These are phyloP conservation scores for Magnusiomyces tetraspermus DNA, from an alignment of 1,139 yeast genomes.

Conservation along the genomic window DNA sequence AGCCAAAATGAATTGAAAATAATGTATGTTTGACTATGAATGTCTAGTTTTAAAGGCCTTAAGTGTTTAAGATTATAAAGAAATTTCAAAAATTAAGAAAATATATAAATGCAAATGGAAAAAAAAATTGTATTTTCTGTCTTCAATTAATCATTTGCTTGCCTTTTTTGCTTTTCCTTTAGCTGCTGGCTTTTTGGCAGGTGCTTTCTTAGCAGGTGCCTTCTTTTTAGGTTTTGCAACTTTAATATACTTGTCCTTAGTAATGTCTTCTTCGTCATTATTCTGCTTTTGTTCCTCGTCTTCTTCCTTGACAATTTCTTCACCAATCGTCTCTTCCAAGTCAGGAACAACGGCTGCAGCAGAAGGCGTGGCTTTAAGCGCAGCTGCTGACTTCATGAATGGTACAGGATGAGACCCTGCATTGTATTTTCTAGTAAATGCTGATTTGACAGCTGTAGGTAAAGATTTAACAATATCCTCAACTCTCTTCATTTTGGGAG, in stretches of 20 bases:
- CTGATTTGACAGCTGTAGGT: constrained; percentile 66
- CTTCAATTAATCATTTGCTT: not conserved
- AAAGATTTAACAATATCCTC: constrained; percentile 56
- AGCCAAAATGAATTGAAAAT: not conserved
- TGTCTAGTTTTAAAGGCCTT: not conserved
- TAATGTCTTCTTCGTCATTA: constrained; percentile 30
- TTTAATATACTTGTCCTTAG: constrained; percentile 52
- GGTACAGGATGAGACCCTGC: constrained; percentile 72
- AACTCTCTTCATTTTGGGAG: constrained; percentile 29
- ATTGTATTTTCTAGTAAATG: constrained; percentile 81
- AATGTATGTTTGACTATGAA: not conserved
- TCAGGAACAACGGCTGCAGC: constrained; percentile 40
- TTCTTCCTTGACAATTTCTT: constrained; percentile 45
- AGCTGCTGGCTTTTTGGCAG: constrained; percentile 13
- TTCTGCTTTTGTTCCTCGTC: constrained; percentile 34
- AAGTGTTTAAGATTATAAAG: too few species aligned
- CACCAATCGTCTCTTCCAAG: constrained; percentile 47
- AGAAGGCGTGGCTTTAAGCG: constrained; percentile 36
- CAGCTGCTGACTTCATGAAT: constrained; percentile 57
- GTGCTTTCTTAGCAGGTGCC: constrained; percentile 16
- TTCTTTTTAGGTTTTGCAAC: constrained; percentile 31
- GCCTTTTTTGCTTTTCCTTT: constrained; percentile 9
- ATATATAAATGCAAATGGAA: not conserved
- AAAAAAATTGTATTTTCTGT: not conserved
- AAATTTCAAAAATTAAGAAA: too few species aligned